Conservation (phyloP, 2,329 filamentous ascomycete species). For the Chaetoscypha palmicola region DNA sequence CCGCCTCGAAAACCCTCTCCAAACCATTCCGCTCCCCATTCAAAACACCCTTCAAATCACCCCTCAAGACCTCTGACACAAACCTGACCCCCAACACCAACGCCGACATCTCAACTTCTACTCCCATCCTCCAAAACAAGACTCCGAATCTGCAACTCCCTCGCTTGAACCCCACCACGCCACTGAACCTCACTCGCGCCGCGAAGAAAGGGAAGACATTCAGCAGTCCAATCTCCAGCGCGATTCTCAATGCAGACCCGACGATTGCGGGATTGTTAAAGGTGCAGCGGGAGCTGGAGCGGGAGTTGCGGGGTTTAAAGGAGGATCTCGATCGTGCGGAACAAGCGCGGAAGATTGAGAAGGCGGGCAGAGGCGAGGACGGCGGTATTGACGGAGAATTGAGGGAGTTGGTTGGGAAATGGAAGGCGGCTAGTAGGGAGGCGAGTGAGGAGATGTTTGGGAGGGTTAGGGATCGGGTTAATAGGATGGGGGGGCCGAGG, state of each 20-base stretch:
- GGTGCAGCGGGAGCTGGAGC: slow-evolving; percentile 30
- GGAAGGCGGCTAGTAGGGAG: slow-evolving; percentile 51
- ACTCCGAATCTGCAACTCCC: slow-evolving; percentile 5
- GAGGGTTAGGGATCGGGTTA: slow-evolving; percentile 51
- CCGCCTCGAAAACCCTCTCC: slow-evolving; percentile 49
- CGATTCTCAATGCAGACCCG: slow-evolving; percentile 27
- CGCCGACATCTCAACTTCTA: slow-evolving; percentile 3
- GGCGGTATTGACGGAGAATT: slow-evolving; percentile 51
- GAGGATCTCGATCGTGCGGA: slow-evolving; percentile 41
- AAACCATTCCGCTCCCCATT: slow-evolving; percentile 70
- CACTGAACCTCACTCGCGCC: slow-evolving; percentile 4
- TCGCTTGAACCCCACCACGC: slow-evolving; percentile 8
- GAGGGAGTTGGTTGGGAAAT: slow-evolving; percentile 48
- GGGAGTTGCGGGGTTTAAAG: slow-evolving; percentile 24
- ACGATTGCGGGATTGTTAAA: slow-evolving; percentile 29
- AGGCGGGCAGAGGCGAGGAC: slow-evolving; percentile 32
- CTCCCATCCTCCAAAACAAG: slow-evolving; percentile 11
- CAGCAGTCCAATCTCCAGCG: slow-evolving; percentile 29
- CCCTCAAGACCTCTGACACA: slow-evolving; percentile 12
- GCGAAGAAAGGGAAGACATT: slow-evolving; percentile 19
- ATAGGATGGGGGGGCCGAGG: slow-evolving; percentile 53
- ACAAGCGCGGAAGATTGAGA: slow-evolving; percentile 47
- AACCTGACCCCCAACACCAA: slow-evolving; percentile 12
- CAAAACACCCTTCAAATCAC: slow-evolving; percentile 36
- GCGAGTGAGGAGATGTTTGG: slow-evolving; percentile 64